These are phyloP conservation scores for Linum tenue DNA, from an alignment of 345 rosid genomes.

Conservation along the genomic window DNA sequence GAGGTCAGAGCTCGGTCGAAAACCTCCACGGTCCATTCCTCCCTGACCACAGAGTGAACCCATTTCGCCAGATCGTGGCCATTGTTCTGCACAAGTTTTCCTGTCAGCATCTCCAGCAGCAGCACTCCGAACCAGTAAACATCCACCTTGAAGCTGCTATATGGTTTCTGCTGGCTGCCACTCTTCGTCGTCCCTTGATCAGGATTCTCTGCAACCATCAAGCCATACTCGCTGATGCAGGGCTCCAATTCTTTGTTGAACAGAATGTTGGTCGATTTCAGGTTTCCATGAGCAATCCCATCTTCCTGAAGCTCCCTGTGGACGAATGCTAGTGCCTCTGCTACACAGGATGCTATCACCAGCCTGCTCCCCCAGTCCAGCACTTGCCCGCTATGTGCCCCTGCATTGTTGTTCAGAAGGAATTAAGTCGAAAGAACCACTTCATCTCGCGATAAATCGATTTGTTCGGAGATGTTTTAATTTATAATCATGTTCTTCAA, in stretches of 20 bases:
- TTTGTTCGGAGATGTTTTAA: too few relatives aligned
- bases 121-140: constrained; percentile 40
- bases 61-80: constrained; percentile 41
- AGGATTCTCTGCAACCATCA: constrained; percentile 28
- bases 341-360: constrained; percentile 27
- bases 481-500: too few relatives aligned
- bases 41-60: constrained; percentile 45
- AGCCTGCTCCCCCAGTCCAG: constrained; percentile 51
- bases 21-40: constrained; percentile 61
- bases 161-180: background rate
- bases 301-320: constrained; percentile 33
- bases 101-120: constrained; percentile 59
- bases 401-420: constrained; percentile 17
- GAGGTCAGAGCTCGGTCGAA: constrained; percentile 34
- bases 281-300: constrained; percentile 51
- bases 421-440: background rate
- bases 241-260: constrained; percentile 43
- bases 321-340: constrained; percentile 37
- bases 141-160: constrained; percentile 29
- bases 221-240: constrained; percentile 49
- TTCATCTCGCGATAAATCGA: background rate
- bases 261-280: constrained; percentile 51
- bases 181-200: background rate
- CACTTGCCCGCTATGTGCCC: constrained; percentile 24
- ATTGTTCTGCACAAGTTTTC: constrained; percentile 36